Percentiles rank a stretch among this genome's conserved stretches.
phyloP scores from a whole-genome alignment of 805 yeast genomes.

The Candida taoyuanica region DNA sequence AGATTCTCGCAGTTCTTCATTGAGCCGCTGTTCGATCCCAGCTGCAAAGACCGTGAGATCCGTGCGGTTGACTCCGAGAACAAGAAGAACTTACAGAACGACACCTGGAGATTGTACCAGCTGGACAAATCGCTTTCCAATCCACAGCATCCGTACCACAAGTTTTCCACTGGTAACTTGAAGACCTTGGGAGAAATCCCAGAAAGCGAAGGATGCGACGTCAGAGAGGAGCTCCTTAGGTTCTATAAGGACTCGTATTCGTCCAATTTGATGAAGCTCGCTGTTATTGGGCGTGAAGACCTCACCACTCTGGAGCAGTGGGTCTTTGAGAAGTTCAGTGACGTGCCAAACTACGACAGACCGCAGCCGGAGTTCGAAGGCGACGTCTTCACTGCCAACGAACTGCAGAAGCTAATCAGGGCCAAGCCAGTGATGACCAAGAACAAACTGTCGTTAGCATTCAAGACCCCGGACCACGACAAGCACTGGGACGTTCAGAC shows the following conservation, averaged over 20 bases:
- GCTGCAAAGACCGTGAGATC: constrained; percentile 87
- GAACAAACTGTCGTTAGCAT: constrained; percentile 60
- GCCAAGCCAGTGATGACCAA: constrained; percentile 84
- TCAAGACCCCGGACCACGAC: constrained; percentile 75
- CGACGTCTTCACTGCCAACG: constrained; percentile 44
- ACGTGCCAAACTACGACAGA: constrained; percentile 45
- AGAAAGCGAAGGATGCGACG: constrained; percentile 53
- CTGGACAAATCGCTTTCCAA: constrained; percentile 72
- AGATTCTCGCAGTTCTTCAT: constrained; percentile 92
- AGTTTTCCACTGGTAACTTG: constrained; percentile 87
- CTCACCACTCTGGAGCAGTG: constrained; percentile 66
- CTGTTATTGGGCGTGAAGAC: constrained; percentile 76
- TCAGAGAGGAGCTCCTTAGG: constrained; percentile 73
- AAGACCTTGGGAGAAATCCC: constrained; percentile 72
- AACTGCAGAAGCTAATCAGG: constrained; percentile 49
- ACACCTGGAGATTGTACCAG: constrained; percentile 84
- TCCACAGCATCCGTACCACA: constrained; percentile 74
- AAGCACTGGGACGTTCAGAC: constrained; percentile 67
- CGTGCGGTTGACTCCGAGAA: constrained; percentile 95
- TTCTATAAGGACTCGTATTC: constrained; percentile 74
- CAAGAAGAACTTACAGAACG: constrained; percentile 89
- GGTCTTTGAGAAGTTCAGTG: constrained; percentile 63
- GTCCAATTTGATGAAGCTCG: constrained; percentile 83
- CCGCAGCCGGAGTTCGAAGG: constrained; percentile 35
- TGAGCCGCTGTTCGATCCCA: constrained; percentile 64